Evolutionary conservation across 352 stramenopile species (phyloP).

Genomic region (Globisporangium nodosum): DNA sequence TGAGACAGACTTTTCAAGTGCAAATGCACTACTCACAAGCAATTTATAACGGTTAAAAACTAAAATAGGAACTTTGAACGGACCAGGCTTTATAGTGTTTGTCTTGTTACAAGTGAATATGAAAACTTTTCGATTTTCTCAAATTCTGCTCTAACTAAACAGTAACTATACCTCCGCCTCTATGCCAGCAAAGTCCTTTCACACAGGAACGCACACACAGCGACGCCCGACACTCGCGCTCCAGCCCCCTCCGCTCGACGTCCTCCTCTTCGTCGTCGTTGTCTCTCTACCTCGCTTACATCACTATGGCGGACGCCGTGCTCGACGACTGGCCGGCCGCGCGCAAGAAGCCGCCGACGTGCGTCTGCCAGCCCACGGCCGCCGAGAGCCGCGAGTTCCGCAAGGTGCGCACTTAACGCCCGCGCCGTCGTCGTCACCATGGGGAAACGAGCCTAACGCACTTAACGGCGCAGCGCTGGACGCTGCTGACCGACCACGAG

Average conservation of each 20-base stretch:
- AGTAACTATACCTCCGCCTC: no score
- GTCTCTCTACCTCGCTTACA: not conserved
- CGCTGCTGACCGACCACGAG: constrained; percentile 73
- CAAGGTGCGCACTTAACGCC: constrained; percentile 36
- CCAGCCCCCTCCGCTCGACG: not conserved
- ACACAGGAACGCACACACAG: no score
- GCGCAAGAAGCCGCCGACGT: constrained; percentile 12
- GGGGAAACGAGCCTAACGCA: not conserved
- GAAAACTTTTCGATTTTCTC: no score
- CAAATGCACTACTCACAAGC: no score
- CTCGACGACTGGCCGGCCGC: constrained; percentile 4
- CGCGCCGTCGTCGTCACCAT: no score
- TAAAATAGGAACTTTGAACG: no score
- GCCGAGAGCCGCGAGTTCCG: constrained; percentile 77
- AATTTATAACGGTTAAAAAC: no score
- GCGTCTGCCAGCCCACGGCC: constrained; percentile 58
- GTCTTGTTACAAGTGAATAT: no score
- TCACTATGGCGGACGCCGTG: not conserved
- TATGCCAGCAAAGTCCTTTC: no score
- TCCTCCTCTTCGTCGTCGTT: not conserved
- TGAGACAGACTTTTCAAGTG: no score
- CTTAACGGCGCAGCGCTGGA: constrained; percentile 44
- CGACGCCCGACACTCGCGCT: not conserved
- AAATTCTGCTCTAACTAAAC: no score
- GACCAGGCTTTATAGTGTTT: no score